Percentiles rank a stretch among this genome's conserved stretches.
Evolutionary conservation across 75 land plant species (phyloP).

Genomic region (Pseudotsuga menziesii): DNA sequence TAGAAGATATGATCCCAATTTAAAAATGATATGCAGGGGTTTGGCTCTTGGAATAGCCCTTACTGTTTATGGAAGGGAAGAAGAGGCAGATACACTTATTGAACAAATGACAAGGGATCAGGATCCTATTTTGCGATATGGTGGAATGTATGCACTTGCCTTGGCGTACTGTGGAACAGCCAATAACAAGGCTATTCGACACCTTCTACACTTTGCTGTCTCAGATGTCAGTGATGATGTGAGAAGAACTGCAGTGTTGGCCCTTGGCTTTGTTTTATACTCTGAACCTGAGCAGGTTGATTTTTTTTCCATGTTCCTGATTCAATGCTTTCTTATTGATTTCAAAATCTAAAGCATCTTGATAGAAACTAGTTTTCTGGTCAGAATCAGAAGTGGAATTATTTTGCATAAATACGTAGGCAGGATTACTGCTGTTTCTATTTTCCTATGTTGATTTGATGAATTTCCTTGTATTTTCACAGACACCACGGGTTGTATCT

Average conservation of each 20-base stretch:
- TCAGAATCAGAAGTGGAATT: not conserved
- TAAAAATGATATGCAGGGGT: slow-evolving; percentile 20
- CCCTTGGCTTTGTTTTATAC: slow-evolving; percentile 48
- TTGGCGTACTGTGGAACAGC: slow-evolving; percentile 50
- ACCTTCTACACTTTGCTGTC: slow-evolving; percentile 48
- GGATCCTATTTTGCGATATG: slow-evolving; percentile 51
- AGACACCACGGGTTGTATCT: slow-evolving; percentile 51
- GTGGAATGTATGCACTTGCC: slow-evolving; percentile 56
- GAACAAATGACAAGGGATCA: slow-evolving; percentile 63
- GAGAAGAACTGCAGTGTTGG: slow-evolving; percentile 45
- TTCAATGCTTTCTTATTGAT: not conserved
- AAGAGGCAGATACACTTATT: slow-evolving; percentile 50
- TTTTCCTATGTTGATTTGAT: not conserved
- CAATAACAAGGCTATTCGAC: slow-evolving; percentile 53
- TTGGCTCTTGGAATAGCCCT: slow-evolving; percentile 47
- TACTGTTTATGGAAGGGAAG: slow-evolving; percentile 52
- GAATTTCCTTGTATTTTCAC: not conserved
- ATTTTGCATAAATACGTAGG: not conserved
- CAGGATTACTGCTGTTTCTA: not conserved
- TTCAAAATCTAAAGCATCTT: not conserved
- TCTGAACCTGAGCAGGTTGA: slow-evolving; percentile 44
- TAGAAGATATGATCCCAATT: not conserved
- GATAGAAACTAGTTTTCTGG: not conserved
- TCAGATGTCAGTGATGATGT: slow-evolving; percentile 58
- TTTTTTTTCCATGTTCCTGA: not conserved